phyloP scores from a whole-genome alignment of 148 eudicot species.

The Rheum nobile region DNA sequence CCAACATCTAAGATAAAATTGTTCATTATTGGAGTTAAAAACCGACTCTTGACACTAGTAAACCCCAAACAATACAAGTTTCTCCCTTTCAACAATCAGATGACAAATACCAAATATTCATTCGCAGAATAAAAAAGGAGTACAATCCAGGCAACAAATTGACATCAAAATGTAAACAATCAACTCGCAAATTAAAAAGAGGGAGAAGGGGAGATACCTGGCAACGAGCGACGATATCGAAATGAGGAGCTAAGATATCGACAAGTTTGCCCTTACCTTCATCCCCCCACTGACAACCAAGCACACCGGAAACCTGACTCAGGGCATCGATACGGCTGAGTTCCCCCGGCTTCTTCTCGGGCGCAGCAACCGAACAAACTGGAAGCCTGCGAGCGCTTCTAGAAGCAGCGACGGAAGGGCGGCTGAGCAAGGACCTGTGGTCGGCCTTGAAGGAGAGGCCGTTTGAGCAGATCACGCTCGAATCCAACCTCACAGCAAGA shows the following conservation, averaged over 20 bases:
- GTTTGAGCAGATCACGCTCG: constrained; percentile 15
- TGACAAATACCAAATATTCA: neutral
- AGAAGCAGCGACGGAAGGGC: constrained; percentile 11
- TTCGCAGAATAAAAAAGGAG: neutral
- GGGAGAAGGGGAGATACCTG: constrained; percentile 41
- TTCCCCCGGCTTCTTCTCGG: constrained; percentile 16
- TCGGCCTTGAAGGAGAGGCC: constrained; percentile 6
- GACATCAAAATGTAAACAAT: constrained; percentile 18
- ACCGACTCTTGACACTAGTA: neutral
- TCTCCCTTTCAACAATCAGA: neutral
- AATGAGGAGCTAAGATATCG: constrained; percentile 73
- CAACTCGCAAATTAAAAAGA: neutral
- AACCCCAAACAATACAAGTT: neutral
- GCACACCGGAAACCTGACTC: constrained; percentile 83
- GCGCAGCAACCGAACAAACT: constrained; percentile 16
- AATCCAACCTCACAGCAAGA: constrained; percentile 28
- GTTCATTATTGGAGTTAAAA: neutral
- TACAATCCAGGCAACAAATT: neutral
- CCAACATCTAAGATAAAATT: neutral
- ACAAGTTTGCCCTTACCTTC: constrained; percentile 95
- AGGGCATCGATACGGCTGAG: constrained; percentile 44
- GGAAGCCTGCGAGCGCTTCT: constrained; percentile 12
- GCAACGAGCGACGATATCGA: constrained; percentile 91
- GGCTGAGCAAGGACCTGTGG: constrained; percentile 1
- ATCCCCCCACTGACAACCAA: constrained; percentile 94